Evolutionary conservation across 768 basidiomycete species (phyloP).

Genomic region (Rhodosporidiobolus sp.): DNA sequence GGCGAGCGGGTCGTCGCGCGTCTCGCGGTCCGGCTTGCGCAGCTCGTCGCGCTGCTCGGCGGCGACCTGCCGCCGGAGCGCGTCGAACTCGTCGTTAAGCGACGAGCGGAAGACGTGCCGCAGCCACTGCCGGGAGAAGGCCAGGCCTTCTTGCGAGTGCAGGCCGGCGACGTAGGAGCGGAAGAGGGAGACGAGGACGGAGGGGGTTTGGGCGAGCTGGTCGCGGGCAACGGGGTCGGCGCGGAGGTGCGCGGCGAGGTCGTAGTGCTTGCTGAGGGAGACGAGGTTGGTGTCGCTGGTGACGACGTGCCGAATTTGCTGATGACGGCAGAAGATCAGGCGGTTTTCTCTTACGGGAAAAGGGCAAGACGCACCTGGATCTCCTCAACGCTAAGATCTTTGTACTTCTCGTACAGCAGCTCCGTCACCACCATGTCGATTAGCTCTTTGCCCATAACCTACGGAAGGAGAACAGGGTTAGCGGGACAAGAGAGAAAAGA

Average conservation of each 20-base stretch:
- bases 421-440: slow-evolving; percentile 5
- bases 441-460: not conserved
- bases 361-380: slow-evolving; percentile 4
- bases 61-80: not conserved
- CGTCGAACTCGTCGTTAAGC: slow-evolving; percentile 5
- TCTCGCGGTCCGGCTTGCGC: not conserved
- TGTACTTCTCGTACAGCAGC: slow-evolving; percentile 11
- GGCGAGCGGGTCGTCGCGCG: not conserved
- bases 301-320: not conserved
- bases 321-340: not conserved
- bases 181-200: slow-evolving; percentile 9
- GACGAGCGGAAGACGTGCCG: slow-evolving; percentile 10
- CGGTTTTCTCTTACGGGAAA: no score
- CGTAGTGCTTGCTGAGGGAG: not conserved
- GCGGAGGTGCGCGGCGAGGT: not conserved
- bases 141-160: slow-evolving; percentile 7
- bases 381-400: not conserved
- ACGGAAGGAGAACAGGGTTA: no score
- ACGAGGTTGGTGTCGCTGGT: not conserved
- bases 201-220: not conserved
- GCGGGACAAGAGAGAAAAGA: no score
- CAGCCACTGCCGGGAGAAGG: slow-evolving; percentile 9
- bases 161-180: slow-evolving; percentile 17
- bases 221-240: slow-evolving; percentile 1
- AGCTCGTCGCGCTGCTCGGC: not conserved